These are phyloP conservation scores for Colletotrichum tanaceti DNA, from an alignment of 2,329 filamentous ascomycete species.

Conservation along the genomic window DNA sequence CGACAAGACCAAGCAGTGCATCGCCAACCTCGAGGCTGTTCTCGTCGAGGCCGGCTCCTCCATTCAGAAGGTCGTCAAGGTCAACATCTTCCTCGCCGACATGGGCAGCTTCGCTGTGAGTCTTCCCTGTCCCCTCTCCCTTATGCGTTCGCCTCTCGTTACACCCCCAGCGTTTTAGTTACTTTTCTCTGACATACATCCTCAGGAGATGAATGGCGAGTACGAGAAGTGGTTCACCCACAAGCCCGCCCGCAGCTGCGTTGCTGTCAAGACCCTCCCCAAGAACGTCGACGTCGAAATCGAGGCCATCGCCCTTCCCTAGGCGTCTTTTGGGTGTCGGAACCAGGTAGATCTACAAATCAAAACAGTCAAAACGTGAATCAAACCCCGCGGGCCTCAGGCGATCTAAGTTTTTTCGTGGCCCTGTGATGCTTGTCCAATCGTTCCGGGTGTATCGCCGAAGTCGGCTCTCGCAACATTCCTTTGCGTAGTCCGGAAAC, in stretches of 20 bases:
- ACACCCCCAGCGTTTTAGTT: too few relatives aligned
- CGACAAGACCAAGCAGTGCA: conserved; percentile 71
- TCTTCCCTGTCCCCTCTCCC: conserved; percentile 15
- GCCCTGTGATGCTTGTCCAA: neutral
- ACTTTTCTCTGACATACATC: neutral
- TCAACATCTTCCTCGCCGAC: conserved; percentile 89
- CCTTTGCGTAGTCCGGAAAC: neutral
- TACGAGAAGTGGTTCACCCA: conserved; percentile 86
- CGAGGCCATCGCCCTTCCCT: conserved; percentile 83
- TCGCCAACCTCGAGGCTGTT: conserved; percentile 86
- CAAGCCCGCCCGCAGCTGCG: conserved; percentile 89
- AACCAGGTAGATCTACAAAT: conserved; percentile 8
- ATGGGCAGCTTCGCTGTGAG: conserved; percentile 85
- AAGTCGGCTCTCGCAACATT: neutral
- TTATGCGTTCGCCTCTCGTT: neutral
- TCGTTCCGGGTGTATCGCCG: too few relatives aligned
- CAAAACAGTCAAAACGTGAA: conserved; percentile 17
- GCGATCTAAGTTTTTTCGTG: neutral
- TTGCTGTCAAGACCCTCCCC: conserved; percentile 89
- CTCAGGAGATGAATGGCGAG: conserved; percentile 82
- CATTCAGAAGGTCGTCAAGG: conserved; percentile 87
- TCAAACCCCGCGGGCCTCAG: neutral
- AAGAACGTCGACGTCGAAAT: conserved; percentile 91
- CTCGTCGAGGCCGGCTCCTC: conserved; percentile 83
- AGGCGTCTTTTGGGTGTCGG: conserved; percentile 39